A percentile compares a stretch with the other conserved stretches of the same genome.
phyloP scores from a whole-genome alignment of 805 yeast species.

The Blastobotrys parvus region DNA sequence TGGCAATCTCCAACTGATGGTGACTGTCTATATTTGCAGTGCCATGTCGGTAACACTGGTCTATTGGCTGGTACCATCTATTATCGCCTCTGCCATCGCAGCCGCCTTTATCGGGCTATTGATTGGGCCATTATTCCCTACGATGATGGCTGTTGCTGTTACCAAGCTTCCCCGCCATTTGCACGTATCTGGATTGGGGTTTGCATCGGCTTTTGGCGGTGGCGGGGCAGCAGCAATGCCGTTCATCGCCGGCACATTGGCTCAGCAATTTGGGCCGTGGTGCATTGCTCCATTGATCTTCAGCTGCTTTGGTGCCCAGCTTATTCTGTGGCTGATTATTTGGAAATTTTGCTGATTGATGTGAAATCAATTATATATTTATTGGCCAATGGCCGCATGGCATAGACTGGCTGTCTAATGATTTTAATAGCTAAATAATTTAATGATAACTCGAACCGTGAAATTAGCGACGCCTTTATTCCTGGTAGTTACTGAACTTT shows the following conservation, averaged over 20 bases:
- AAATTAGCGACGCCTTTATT: no score
- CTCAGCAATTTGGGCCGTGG: constrained; percentile 24
- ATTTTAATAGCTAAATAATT: no score
- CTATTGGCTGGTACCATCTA: constrained; percentile 41
- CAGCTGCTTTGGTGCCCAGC: constrained; percentile 17
- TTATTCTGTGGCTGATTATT: constrained; percentile 18
- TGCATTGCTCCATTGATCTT: constrained; percentile 21
- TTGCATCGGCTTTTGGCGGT: constrained; percentile 73
- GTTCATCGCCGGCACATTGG: constrained; percentile 47
- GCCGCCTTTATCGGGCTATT: constrained; percentile 46
- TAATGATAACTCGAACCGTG: no score
- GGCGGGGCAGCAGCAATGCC: constrained; percentile 77
- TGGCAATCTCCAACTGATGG: constrained; percentile 14
- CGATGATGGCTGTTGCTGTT: constrained; percentile 57
- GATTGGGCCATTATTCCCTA: constrained; percentile 67
- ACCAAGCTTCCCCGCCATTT: constrained; percentile 50
- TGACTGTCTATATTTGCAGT: constrained; percentile 30
- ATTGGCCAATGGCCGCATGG: no score
- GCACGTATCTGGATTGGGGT: constrained; percentile 62
- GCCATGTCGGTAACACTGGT: constrained; percentile 28
- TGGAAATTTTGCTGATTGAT: constrained; percentile 8
- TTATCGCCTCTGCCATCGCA: constrained; percentile 39
- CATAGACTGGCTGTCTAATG: constrained; percentile 1
- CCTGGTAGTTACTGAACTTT: no score
- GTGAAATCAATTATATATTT: not conserved